Conservation (phyloP, 192 early-diverging fungal genomes). For the Chytriomyces confervae region DNA sequence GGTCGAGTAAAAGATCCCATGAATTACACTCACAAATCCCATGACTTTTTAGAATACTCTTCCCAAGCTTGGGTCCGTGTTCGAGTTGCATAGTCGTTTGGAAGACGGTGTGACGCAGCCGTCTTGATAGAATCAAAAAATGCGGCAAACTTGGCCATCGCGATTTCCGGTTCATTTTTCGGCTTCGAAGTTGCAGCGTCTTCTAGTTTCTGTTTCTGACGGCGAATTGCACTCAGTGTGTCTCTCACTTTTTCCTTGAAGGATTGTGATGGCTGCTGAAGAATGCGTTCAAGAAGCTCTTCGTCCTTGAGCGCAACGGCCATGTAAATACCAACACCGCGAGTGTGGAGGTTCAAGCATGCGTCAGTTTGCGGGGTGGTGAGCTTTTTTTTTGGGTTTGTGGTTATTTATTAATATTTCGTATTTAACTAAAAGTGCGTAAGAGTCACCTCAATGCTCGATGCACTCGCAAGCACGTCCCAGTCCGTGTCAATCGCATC, state of each 20-base stretch:
- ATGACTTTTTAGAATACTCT: not conserved
- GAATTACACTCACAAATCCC: not conserved
- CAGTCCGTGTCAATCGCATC: no score
- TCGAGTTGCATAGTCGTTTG: not conserved
- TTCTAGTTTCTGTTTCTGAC: no score
- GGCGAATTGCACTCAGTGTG: not conserved
- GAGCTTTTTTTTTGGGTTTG: conserved; percentile 6
- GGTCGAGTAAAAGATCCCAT: not conserved
- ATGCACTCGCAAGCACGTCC: no score
- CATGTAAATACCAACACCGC: conserved; percentile 18
- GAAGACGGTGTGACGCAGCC: not conserved
- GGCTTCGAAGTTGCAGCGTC: not conserved
- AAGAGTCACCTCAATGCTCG: no score
- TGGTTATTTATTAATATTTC: no score
- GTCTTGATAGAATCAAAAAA: conserved; percentile 11
- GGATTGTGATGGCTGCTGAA: conserved; percentile 12
- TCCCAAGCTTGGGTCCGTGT: not conserved
- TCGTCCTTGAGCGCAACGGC: conserved; percentile 17
- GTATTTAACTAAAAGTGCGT: no score
- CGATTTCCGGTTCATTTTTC: not conserved
- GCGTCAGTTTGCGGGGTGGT: conserved; percentile 19
- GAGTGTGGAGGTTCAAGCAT: not conserved
- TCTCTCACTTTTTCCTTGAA: conserved; percentile 6
- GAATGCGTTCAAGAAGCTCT: conserved; percentile 1
- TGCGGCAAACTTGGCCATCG: not conserved